phyloP scores from a whole-genome alignment of 208 protist species.

The Acanthamoeba culbertsoni region DNA sequence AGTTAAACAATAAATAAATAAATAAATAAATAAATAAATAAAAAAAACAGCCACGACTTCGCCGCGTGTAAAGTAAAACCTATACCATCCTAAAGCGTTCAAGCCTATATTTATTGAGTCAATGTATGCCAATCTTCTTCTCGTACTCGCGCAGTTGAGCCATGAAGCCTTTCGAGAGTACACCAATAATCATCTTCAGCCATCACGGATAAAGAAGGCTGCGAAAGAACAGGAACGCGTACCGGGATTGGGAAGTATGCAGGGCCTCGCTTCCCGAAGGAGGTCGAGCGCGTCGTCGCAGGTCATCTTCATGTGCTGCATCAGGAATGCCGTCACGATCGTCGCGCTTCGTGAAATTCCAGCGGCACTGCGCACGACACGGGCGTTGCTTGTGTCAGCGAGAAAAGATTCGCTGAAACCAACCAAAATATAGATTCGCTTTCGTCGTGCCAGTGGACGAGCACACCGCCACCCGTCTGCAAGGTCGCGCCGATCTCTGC shows the following conservation, averaged over 20 bases:
- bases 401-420: too few relatives aligned
- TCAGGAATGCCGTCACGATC: not conserved
- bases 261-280: not conserved
- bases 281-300: not conserved
- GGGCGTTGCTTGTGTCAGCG: too few relatives aligned
- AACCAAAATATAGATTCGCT: not conserved
- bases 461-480: not conserved
- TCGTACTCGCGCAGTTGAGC: not conserved
- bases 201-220: not conserved
- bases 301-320: not conserved
- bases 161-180: not conserved
- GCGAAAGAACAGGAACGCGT: not conserved
- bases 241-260: not conserved
- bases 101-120: too few relatives aligned
- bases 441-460: not conserved
- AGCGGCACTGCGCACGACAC: not conserved
- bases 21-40: too few relatives aligned
- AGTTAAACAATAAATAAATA: too few relatives aligned
- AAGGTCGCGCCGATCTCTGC: not conserved
- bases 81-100: not conserved
- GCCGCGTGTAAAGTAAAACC: too few relatives aligned
- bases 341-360: slow-evolving; percentile 6
- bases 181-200: not conserved
- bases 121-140: too few relatives aligned
- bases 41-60: too few relatives aligned